A percentile compares a stretch with the other conserved stretches of the same genome.
phyloP scores from a whole-genome alignment of 2,329 filamentous ascomycete species.

The Chalaropsis thielavioides region DNA sequence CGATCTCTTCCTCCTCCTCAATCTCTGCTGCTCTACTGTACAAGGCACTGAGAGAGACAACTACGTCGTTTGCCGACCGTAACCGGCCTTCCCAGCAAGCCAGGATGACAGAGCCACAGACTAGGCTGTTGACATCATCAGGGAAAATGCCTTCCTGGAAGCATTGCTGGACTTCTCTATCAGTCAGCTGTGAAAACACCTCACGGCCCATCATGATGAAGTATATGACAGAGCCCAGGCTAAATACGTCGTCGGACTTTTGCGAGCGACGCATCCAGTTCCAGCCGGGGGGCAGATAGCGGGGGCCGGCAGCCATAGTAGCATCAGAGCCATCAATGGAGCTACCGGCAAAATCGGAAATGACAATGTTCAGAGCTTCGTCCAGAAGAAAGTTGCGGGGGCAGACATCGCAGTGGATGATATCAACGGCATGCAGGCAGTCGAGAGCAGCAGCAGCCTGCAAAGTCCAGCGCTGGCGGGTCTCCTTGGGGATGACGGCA shows the following conservation, averaged over 20 bases:
- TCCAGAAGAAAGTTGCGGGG: slow-evolving; percentile 29
- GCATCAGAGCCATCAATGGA: slow-evolving; percentile 20
- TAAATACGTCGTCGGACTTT: slow-evolving; percentile 25
- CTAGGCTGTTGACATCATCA: slow-evolving; percentile 20
- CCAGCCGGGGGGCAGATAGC: slow-evolving; percentile 21
- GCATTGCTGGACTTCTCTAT: slow-evolving; percentile 22
- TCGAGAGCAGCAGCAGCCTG: slow-evolving; percentile 25
- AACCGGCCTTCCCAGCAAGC: slow-evolving; percentile 22
- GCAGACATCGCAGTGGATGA: slow-evolving; percentile 29
- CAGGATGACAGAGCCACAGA: slow-evolving; percentile 22
- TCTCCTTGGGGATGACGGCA: slow-evolving; percentile 17
- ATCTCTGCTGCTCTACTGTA: slow-evolving; percentile 17
- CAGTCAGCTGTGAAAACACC: slow-evolving; percentile 23
- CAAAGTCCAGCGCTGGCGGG: slow-evolving; percentile 23
- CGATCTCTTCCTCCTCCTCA: slow-evolving; percentile 18
- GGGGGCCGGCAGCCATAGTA: slow-evolving; percentile 19
- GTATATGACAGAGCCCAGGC: slow-evolving; percentile 26
- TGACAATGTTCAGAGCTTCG: slow-evolving; percentile 24
- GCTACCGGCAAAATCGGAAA: slow-evolving; percentile 27
- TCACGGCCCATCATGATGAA: slow-evolving; percentile 24
- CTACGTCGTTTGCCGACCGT: slow-evolving; percentile 15
- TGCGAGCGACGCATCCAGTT: slow-evolving; percentile 22
- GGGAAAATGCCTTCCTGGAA: slow-evolving; percentile 23
- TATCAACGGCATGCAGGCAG: slow-evolving; percentile 25
- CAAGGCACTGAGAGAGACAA: slow-evolving; percentile 14